A percentile compares a stretch with the other conserved stretches of the same genome.
Conservation (phyloP, 225 moss, liverwort and hornwort species). For the Thuidium tamariscinum region DNA sequence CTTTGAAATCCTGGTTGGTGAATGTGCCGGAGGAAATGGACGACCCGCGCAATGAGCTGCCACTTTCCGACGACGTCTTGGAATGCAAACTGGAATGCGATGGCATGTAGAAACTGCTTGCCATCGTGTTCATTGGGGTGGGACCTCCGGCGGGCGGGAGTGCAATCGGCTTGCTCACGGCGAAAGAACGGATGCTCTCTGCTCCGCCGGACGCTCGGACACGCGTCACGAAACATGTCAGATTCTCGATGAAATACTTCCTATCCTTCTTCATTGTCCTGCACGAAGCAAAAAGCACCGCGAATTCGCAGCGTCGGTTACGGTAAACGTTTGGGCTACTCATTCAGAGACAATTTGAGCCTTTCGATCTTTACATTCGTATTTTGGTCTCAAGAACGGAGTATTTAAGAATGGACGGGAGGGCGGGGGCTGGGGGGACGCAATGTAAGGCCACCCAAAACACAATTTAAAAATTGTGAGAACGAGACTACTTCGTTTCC, state of each 20-base stretch:
- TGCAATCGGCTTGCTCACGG: slow-evolving; percentile 30
- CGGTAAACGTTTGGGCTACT: neutral
- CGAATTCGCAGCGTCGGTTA: neutral
- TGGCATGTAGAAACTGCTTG: slow-evolving; percentile 20
- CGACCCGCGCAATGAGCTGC: slow-evolving; percentile 28
- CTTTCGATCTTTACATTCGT: neutral
- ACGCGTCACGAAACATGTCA: slow-evolving; percentile 49
- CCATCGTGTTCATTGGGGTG: slow-evolving; percentile 23
- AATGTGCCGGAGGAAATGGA: slow-evolving; percentile 35
- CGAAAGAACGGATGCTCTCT: slow-evolving; percentile 45
- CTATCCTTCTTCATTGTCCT: slow-evolving; percentile 57
- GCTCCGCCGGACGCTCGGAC: slow-evolving; percentile 43
- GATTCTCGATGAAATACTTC: slow-evolving; percentile 43
- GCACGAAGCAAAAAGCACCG: neutral
- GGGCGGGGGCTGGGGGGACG: neutral
- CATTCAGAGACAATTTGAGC: neutral
- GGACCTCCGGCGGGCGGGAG: slow-evolving; percentile 24
- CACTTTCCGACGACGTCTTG: slow-evolving; percentile 15
- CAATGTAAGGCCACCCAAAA: neutral
- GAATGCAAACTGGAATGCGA: slow-evolving; percentile 8
- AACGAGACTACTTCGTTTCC: neutral
- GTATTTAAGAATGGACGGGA: neutral
- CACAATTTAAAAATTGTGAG: neutral
- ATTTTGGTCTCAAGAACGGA: neutral
- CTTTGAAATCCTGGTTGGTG: slow-evolving; percentile 18